Percentiles rank a stretch among this genome's conserved stretches.
These are phyloP conservation scores for Penicillium sp. DNA, from an alignment of 2,329 filamentous ascomycete species.

Conservation along the genomic window DNA sequence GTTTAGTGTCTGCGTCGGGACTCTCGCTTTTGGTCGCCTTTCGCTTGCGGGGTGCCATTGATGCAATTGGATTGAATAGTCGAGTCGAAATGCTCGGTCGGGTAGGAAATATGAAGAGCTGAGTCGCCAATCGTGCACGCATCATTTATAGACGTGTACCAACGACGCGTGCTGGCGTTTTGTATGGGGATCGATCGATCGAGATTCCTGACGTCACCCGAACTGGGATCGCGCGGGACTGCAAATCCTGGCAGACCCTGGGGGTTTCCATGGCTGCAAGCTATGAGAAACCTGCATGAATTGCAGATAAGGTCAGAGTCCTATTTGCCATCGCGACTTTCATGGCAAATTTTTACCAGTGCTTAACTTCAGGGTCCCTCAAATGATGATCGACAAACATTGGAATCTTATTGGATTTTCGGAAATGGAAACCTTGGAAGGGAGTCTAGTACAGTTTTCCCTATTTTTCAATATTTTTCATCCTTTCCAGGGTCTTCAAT, in stretches of 20 bases:
- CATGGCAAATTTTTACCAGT: too few relatives aligned
- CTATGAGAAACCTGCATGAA: background rate
- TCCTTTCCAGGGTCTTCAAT: too few relatives aligned
- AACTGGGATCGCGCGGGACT: conserved; percentile 5
- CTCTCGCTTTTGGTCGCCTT: conserved; percentile 16
- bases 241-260: background rate
- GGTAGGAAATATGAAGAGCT: background rate
- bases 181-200: conserved; percentile 17
- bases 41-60: conserved; percentile 29
- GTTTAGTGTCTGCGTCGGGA: conserved; percentile 4
- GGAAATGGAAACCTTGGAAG: too few relatives aligned
- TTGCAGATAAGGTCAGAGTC: too few relatives aligned
- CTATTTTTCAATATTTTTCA: too few relatives aligned
- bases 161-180: conserved; percentile 1
- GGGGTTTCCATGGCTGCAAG: conserved; percentile 4
- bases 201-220: conserved; percentile 23
- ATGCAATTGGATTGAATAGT: background rate
- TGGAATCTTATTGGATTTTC: too few relatives aligned
- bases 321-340: too few relatives aligned
- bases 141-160: background rate
- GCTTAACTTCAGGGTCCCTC: too few relatives aligned
- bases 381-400: too few relatives aligned
- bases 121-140: background rate
- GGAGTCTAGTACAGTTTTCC: too few relatives aligned
- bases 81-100: background rate